Base-by-base conservation (phyloP, 768 basidiomycete species). In the Tubosaeta brunneosetosa region DNA sequence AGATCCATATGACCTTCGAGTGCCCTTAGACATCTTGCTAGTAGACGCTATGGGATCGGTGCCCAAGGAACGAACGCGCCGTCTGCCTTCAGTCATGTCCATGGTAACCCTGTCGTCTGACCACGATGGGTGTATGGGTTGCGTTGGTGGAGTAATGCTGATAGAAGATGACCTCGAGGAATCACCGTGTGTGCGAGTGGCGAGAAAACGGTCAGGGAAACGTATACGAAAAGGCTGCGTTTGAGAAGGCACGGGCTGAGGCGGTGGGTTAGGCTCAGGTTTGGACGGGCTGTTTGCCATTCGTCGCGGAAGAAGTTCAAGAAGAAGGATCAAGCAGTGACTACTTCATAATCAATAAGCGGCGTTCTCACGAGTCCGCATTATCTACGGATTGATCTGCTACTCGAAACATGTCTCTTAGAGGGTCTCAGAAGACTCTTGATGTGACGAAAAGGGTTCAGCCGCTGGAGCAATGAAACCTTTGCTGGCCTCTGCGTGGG, bases 151-250 rank as follows among this genome's bases (percentile, higher is more conserved):
- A 25, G 55, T 45, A 36, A 62, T 53, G 49, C 56, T 65, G 44
- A 61, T 32, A 9, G 66, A 68, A 27, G 69, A 71, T 32, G 67
- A 71, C 64, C 59, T 61, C 42, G 68, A 69, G 27, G 69, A 69
- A 49, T 56, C 54, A 14, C 59, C 65, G 52, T 56, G 58, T 52
- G 52, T 50, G n/a, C 52, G 58, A n/a, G 61, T 19, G 16, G 59
- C 42, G 46, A 67, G 61, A 47, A 69, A 69, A 19, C 58, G 62
- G 58, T 66, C 59, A 1, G 73, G 68, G 43, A 77, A 69, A 13
- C 59, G 72, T 49, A 73, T 68, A 44, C 63, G 73, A 49, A 67
- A 56, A 36, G 55, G 31, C 9, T 51, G 50, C 11, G 58, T 25
- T 49, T 55, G 57, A 34, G 60, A 36, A 44, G 60, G 34, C 17